phyloP scores from a whole-genome alignment of 2,329 filamentous ascomycete genomes.

The Neofusicoccum cordaticola region DNA sequence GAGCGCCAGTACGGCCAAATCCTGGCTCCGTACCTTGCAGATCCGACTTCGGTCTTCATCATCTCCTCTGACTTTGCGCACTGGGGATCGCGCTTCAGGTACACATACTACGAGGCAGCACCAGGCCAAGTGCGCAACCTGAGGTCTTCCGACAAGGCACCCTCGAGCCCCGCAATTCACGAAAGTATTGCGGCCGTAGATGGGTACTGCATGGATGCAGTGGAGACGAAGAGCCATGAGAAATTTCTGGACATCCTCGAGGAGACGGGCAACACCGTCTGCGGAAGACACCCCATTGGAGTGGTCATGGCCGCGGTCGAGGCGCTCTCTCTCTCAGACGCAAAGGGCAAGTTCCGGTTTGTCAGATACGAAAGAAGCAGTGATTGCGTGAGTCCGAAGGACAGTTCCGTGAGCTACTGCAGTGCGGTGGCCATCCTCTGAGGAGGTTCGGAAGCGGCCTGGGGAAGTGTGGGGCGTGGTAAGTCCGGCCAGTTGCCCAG shows the following conservation, averaged over 20 bases:
- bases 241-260: slow-evolving; percentile 67
- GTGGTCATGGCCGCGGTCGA: slow-evolving; percentile 88
- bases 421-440: slow-evolving; percentile 81
- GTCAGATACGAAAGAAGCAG: slow-evolving; percentile 85
- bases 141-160: slow-evolving; percentile 26
- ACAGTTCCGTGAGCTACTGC: slow-evolving; percentile 93
- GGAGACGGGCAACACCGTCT: slow-evolving; percentile 84
- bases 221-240: slow-evolving; percentile 71
- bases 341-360: slow-evolving; percentile 66
- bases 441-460: background rate
- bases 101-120: slow-evolving; percentile 70
- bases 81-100: slow-evolving; percentile 83
- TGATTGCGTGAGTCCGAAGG: slow-evolving; percentile 62
- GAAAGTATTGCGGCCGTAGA: slow-evolving; percentile 83
- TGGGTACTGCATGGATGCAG: slow-evolving; percentile 76
- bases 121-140: slow-evolving; percentile 36
- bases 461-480: slow-evolving; percentile 9
- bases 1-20: slow-evolving; percentile 68
- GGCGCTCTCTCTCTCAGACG: slow-evolving; percentile 44
- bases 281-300: slow-evolving; percentile 90
- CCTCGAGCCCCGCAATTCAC: slow-evolving; percentile 61
- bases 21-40: slow-evolving; percentile 74
- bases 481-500: background rate
- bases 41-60: slow-evolving; percentile 76
- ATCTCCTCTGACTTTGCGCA: slow-evolving; percentile 96